These are phyloP conservation scores for Marchantia polymorpha DNA, from an alignment of 225 moss, liverwort and hornwort genomes.

Conservation along the genomic window DNA sequence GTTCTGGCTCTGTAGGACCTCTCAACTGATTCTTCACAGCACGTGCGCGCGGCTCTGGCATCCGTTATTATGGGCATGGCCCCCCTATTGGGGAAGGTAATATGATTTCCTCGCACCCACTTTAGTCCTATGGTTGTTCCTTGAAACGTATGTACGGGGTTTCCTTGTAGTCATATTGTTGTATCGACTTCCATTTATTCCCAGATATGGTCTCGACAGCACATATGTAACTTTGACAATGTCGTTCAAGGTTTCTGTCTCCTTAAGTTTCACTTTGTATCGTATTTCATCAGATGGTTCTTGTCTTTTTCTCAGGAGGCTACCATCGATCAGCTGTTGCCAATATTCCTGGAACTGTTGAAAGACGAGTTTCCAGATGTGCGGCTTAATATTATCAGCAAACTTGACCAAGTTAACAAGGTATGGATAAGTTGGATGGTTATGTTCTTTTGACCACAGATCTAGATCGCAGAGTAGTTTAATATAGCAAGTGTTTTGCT, in stretches of 20 bases:
- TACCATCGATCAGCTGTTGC: conserved; percentile 93
- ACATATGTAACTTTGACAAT: background rate
- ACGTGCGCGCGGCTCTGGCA: conserved; percentile 94
- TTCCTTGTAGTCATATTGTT: too few relatives aligned
- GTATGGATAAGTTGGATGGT: conserved; percentile 13
- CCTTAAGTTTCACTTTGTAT: background rate
- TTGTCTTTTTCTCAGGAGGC: conserved; percentile 53
- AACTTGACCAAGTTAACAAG: conserved; percentile 97
- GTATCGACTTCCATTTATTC: too few relatives aligned
- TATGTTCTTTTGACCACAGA: too few relatives aligned
- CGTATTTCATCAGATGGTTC: background rate
- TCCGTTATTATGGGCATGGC: conserved; percentile 99
- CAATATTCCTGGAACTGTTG: conserved; percentile 86
- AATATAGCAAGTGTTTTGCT: too few relatives aligned
- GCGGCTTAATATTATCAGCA: conserved; percentile 91
- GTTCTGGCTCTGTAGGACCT: conserved; percentile 49
- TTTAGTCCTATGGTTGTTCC: background rate
- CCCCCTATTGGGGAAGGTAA: conserved; percentile 83
- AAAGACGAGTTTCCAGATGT: conserved; percentile 98
- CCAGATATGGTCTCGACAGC: too few relatives aligned
- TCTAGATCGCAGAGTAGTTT: too few relatives aligned
- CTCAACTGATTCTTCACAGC: conserved; percentile 94
- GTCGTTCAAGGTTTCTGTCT: background rate
- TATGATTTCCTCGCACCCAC: background rate
- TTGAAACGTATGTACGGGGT: too few relatives aligned